Evolutionary conservation across 139 green algal species (phyloP).

Genomic region (Tetraselmis striata): DNA sequence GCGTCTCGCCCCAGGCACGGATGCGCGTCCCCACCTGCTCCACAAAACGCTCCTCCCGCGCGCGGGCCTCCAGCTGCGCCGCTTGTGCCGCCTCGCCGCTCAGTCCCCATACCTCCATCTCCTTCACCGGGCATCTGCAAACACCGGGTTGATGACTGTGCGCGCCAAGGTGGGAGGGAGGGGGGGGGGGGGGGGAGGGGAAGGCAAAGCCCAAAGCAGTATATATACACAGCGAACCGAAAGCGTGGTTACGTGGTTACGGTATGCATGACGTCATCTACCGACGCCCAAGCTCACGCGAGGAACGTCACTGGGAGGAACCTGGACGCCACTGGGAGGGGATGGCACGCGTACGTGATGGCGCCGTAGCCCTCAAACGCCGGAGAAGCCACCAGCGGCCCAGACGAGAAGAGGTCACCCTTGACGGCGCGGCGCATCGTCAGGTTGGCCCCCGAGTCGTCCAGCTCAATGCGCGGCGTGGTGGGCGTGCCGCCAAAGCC

Average conservation of each 20-base stretch:
- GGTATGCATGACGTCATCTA: too few species aligned
- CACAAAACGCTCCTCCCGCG: neutral
- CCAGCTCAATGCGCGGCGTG: neutral
- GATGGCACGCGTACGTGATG: neutral
- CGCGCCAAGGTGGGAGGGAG: too few species aligned
- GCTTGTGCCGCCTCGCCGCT: neutral
- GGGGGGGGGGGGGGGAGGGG: too few species aligned
- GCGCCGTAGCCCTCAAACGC: neutral
- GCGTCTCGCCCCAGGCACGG: too few species aligned
- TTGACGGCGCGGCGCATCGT: neutral
- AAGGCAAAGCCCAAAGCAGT: too few species aligned
- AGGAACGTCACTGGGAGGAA: too few species aligned
- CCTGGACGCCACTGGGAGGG: too few species aligned
- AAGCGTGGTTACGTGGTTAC: too few species aligned
- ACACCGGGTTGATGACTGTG: neutral
- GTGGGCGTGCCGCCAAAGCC: neutral
- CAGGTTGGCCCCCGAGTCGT: neutral
- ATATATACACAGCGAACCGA: too few species aligned
- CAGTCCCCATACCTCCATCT: neutral
- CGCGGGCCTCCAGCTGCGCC: neutral
- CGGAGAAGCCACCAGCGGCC: neutral
- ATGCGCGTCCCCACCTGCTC: too few species aligned
- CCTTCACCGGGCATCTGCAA: neutral
- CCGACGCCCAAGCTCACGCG: too few species aligned
- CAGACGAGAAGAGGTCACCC: neutral